A percentile compares a stretch with the other conserved stretches of the same genome.
Conservation (phyloP, 495 filamentous ascomycete genomes). For the Penicillium bialowiezense region DNA sequence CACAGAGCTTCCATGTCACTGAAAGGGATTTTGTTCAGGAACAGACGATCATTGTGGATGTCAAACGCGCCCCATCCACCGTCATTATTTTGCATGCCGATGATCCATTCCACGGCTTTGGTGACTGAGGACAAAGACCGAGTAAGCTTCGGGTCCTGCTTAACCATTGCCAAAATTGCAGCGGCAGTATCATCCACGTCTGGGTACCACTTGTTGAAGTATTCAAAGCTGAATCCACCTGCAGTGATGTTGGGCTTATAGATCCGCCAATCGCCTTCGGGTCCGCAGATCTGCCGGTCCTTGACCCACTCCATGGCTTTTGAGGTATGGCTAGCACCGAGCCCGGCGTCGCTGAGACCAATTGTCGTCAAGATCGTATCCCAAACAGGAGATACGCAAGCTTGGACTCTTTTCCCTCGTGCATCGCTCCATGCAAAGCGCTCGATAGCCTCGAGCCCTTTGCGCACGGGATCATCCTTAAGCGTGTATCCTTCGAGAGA, state of each 20-base stretch:
- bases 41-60: constrained; percentile 32
- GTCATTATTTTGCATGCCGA: constrained; percentile 46
- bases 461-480: constrained; percentile 4
- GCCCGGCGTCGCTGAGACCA: constrained; percentile 22
- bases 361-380: constrained; percentile 35
- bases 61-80: constrained; percentile 47
- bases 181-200: constrained; percentile 46
- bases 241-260: constrained; percentile 17
- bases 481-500: constrained; percentile 29
- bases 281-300: constrained; percentile 20
- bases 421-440: constrained; percentile 23
- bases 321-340: not conserved
- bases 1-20: constrained; percentile 41
- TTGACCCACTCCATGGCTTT: constrained; percentile 23
- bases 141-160: constrained; percentile 15
- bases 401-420: constrained; percentile 22
- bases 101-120: constrained; percentile 28
- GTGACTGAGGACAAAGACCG: constrained; percentile 6
- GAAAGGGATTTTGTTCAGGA: constrained; percentile 40
- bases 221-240: constrained; percentile 37
- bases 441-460: constrained; percentile 25
- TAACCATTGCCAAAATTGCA: constrained; percentile 29
- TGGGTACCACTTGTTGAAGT: constrained; percentile 32
- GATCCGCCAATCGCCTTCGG: constrained; percentile 32
- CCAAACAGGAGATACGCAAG: constrained; percentile 31